Base-by-base conservation (phyloP, 2,329 filamentous ascomycete genomes). In the Verticillium longisporum region DNA sequence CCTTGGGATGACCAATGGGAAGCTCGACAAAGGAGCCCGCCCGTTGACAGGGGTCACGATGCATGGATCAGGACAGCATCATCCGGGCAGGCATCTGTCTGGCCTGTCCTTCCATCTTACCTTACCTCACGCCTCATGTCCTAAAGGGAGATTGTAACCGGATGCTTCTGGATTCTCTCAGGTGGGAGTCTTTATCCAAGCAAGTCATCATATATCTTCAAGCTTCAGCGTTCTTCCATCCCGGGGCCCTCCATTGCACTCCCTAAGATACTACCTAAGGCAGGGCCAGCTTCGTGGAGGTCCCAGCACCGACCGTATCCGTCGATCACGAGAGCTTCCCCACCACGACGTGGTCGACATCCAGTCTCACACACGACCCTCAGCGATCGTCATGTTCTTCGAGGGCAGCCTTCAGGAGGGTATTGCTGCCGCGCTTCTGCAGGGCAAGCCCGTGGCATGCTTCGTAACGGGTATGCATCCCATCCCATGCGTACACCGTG, bases 371-470 rank as follows among this genome's bases (percentile, higher is more conserved):
- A n/a, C 37, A 3, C 26, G 26, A 26, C 26, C 26, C 3, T 4
- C 15, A 9, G 63, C 34, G 34, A 26, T 59, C 65, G 71, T 56
- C 53, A 93, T 96, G 88, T 97, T 97, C 75, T 93, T 92, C 72
- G 70, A 87, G 63, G 93, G 92, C 18, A 87, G 86, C 63, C 76
- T 97, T 21, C 90, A 96, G 68, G 88, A 89, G 68, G 93, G 91
- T 62, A 96, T 97, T 67, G 81, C 84, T 36, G 79, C 84, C 21
- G 92, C 93, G 13, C 81, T 97, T 6, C 83, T 85, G 63, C 81
- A 93, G 72, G 79, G 85, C 62, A 96, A 94, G 74, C 81, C 89
- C 18, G 90, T 97, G 0, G 83, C 90, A 34, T 96, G 92, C 76
- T 96, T 97, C 74, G 88, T 97, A 36, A 85, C 87, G 70, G 88